Conservation (phyloP, 805 yeast genomes). For the Candida insectorum region DNA sequence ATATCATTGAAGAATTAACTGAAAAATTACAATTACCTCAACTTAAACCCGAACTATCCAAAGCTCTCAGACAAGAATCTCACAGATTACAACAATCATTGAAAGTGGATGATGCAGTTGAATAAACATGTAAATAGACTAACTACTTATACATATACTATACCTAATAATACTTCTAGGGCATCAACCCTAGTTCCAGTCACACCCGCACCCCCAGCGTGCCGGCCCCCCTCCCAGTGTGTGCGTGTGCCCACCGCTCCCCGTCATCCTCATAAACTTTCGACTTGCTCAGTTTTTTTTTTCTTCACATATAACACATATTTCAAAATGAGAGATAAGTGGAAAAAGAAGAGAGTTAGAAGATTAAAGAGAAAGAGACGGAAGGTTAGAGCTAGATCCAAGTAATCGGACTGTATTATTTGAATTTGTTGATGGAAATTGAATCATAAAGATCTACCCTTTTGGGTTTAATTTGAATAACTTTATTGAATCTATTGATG, state of each 20-base stretch:
- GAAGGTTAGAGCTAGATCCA: slow-evolving; percentile 99
- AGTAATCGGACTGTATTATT: slow-evolving; percentile 59
- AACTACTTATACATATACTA: no score
- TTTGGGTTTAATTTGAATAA: no score
- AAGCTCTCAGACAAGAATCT: slow-evolving; percentile 56
- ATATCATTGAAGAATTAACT: slow-evolving; percentile 44
- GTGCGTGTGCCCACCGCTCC: no score
- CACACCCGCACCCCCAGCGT: slow-evolving; percentile 5
- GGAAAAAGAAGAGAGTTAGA: slow-evolving; percentile 99
- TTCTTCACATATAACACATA: slow-evolving; percentile 19
- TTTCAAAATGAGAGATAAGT: slow-evolving; percentile 84
- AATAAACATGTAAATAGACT: slow-evolving; percentile 8
- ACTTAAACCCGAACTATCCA: slow-evolving; percentile 40
- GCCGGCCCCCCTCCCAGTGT: not conserved
- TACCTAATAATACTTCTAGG: no score
- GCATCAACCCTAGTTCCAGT: slow-evolving; percentile 3
- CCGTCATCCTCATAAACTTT: no score
- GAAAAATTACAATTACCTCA: slow-evolving; percentile 44
- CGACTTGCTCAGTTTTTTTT: no score
- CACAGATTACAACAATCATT: slow-evolving; percentile 17
- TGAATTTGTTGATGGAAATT: no score
- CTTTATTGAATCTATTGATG: no score
- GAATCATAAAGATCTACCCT: no score
- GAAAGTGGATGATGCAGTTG: slow-evolving; percentile 16
- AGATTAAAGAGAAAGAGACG: slow-evolving; percentile 99